phyloP scores from a whole-genome alignment of 768 basidiomycete species.

The Trichaptum fuscoviolaceum region DNA sequence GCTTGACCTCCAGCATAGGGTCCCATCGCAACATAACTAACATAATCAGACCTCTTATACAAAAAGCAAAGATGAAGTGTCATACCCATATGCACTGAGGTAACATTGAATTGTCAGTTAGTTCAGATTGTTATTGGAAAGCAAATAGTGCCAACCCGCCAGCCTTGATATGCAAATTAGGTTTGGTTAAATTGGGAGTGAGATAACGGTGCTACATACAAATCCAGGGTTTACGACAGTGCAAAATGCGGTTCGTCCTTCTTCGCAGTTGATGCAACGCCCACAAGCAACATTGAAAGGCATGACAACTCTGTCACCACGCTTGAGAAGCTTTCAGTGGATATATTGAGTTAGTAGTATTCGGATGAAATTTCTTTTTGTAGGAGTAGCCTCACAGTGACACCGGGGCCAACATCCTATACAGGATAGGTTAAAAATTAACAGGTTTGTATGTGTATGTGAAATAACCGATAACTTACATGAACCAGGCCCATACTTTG shows the following conservation, averaged over 20 bases:
- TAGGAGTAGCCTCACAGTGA: slow-evolving; percentile 28
- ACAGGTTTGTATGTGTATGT: neutral
- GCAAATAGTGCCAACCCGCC: slow-evolving; percentile 32
- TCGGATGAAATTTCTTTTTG: neutral
- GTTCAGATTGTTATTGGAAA: too few species aligned
- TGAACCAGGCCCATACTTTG: slow-evolving; percentile 47
- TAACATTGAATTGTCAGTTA: too few species aligned
- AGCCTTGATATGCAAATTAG: slow-evolving; percentile 26
- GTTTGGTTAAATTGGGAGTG: neutral
- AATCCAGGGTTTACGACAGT: slow-evolving; percentile 55
- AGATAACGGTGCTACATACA: slow-evolving; percentile 26
- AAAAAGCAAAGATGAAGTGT: neutral
- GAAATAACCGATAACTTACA: slow-evolving; percentile 18
- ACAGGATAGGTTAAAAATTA: neutral
- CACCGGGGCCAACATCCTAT: slow-evolving; percentile 40
- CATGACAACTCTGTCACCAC: slow-evolving; percentile 56
- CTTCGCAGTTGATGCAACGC: slow-evolving; percentile 52
- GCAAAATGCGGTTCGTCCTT: slow-evolving; percentile 48
- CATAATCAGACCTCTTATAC: slow-evolving; percentile 2
- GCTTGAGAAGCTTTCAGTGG: slow-evolving; percentile 37
- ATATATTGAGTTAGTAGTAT: neutral
- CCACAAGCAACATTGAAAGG: slow-evolving; percentile 58
- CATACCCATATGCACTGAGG: slow-evolving; percentile 41
- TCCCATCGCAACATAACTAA: slow-evolving; percentile 52
- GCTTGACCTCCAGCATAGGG: slow-evolving; percentile 52